Conservation (phyloP, 2,329 filamentous ascomycete species). For the Fusarium ramigenum region DNA sequence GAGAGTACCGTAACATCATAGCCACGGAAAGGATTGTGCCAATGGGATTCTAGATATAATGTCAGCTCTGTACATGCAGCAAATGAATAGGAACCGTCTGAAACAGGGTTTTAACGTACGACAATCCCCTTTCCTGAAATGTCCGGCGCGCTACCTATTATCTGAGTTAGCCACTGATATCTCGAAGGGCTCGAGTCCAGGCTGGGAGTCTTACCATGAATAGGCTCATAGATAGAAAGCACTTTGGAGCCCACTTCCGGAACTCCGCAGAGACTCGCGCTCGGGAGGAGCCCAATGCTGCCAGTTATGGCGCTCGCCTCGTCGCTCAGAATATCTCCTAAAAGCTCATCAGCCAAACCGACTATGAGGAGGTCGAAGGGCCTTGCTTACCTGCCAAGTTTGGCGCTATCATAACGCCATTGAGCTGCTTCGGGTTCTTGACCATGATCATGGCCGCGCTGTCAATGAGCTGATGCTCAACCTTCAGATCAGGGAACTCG, state of each 20-base stretch:
- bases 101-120: neutral
- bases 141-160: constrained; percentile 53
- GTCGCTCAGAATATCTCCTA: constrained; percentile 95
- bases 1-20: constrained; percentile 94
- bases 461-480: constrained; percentile 93
- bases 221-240: constrained; percentile 97
- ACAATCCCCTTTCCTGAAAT: constrained; percentile 93
- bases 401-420: constrained; percentile 90
- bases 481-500: constrained; percentile 88
- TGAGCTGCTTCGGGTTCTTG: constrained; percentile 88
- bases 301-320: constrained; percentile 96
- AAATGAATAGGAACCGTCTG: neutral
- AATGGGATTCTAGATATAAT: constrained; percentile 68
- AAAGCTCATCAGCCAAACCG: constrained; percentile 48
- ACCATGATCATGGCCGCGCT: constrained; percentile 98
- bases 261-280: constrained; percentile 85
- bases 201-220: constrained; percentile 73
- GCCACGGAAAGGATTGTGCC: constrained; percentile 91
- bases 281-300: constrained; percentile 86
- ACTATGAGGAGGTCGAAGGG: neutral
- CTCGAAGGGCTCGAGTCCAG: neutral
- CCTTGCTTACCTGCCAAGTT: constrained; percentile 65
- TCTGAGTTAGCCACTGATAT: neutral
- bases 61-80: neutral
- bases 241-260: constrained; percentile 86